These are phyloP conservation scores for Geotrichum restrictum DNA, from an alignment of 1,139 yeast genomes.

Conservation along the genomic window DNA sequence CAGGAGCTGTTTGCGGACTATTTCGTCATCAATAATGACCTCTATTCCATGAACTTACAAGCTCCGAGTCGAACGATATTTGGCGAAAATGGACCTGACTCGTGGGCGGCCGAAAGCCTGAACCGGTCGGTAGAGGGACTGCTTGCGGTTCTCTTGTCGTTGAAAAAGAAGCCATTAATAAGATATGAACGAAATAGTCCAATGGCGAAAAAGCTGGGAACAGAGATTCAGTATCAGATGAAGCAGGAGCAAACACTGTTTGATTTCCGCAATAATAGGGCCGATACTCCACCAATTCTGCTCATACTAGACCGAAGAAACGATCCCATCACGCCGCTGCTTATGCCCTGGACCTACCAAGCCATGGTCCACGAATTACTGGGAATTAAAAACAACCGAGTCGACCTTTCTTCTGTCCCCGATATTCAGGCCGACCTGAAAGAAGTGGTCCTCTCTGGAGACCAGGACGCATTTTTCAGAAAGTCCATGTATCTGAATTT, in stretches of 20 bases:
- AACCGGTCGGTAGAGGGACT: slow-evolving; percentile 53
- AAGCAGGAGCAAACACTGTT: slow-evolving; percentile 52
- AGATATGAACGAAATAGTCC: slow-evolving; percentile 66
- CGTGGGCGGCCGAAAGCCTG: slow-evolving; percentile 50
- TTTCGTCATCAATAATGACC: slow-evolving; percentile 62
- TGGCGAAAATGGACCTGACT: slow-evolving; percentile 33
- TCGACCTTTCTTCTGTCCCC: slow-evolving; percentile 51
- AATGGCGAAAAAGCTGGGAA: slow-evolving; percentile 63
- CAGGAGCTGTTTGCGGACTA: slow-evolving; percentile 85
- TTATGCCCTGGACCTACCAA: slow-evolving; percentile 96
- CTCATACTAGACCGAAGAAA: slow-evolving; percentile 77
- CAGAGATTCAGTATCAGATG: slow-evolving; percentile 48
- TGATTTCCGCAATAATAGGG: slow-evolving; percentile 50
- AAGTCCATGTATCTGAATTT: slow-evolving; percentile 85
- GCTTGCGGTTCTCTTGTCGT: slow-evolving; percentile 62
- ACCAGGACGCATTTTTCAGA: slow-evolving; percentile 69
- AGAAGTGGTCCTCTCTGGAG: slow-evolving; percentile 60
- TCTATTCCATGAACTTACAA: slow-evolving; percentile 50
- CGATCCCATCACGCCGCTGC: slow-evolving; percentile 88
- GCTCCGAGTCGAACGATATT: slow-evolving; percentile 30
- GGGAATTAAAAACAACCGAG: slow-evolving; percentile 77
- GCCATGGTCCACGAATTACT: slow-evolving; percentile 94
- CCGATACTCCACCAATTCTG: slow-evolving; percentile 70
- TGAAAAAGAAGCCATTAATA: slow-evolving; percentile 73
- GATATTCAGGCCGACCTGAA: slow-evolving; percentile 48